Conservation (phyloP, 2,329 filamentous ascomycete genomes). For the Fusarium pseudocircinatum region DNA sequence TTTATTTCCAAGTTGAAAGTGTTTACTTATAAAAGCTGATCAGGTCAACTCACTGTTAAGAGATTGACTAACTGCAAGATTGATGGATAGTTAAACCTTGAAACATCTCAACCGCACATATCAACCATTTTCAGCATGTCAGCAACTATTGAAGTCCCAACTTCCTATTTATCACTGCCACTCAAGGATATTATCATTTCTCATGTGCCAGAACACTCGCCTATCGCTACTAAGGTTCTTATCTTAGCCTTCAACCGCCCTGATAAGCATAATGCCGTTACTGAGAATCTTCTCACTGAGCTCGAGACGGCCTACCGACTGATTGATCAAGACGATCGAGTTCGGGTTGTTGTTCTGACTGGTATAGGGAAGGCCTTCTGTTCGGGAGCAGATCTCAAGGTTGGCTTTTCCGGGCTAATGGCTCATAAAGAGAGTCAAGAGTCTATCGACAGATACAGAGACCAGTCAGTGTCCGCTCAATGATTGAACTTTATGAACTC, state of each 20-base stretch:
- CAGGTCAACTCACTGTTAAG: not conserved
- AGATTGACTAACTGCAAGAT: not conserved
- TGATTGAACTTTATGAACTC: not conserved
- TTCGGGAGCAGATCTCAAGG: not conserved
- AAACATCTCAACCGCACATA: not conserved
- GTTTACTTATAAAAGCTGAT: not conserved
- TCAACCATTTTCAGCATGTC: not conserved
- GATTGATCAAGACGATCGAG: not conserved
- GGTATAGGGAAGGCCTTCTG: not conserved
- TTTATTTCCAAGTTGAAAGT: fast-evolving
- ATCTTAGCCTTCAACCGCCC: not conserved
- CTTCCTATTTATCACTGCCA: not conserved
- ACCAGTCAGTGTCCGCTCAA: not conserved
- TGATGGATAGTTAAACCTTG: not conserved
- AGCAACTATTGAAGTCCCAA: not conserved
- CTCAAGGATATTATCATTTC: not conserved
- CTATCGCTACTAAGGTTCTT: not conserved
- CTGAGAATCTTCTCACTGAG: not conserved
- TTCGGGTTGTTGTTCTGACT: not conserved
- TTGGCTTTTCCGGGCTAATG: not conserved
- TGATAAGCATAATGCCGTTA: not conserved
- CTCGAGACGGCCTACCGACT: not conserved
- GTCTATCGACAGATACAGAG: not conserved
- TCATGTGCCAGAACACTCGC: not conserved
- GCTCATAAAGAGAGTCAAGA: not conserved